Evolutionary conservation across 345 rosid genomes (phyloP).

Genomic region (Citrus sp.): DNA sequence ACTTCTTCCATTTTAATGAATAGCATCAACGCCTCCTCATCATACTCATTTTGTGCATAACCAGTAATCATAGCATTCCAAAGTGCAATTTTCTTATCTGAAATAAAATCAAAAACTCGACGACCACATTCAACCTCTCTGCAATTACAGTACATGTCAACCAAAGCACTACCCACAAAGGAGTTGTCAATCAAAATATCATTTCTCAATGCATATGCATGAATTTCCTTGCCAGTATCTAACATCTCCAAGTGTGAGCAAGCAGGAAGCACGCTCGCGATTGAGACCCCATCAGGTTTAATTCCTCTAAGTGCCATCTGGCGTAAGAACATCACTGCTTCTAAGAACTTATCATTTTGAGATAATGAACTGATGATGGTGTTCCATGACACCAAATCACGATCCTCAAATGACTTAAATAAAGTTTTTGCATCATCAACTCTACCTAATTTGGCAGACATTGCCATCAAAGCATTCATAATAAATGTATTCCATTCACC

Average conservation of each 20-base stretch:
- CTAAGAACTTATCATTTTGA: slow-evolving; percentile 58
- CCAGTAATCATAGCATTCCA: slow-evolving; percentile 98
- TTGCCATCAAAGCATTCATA: slow-evolving; percentile 69
- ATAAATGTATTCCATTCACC: slow-evolving; percentile 62
- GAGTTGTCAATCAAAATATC: slow-evolving; percentile 60
- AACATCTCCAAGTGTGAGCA: slow-evolving; percentile 72
- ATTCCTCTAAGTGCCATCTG: slow-evolving; percentile 57
- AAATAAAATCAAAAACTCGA: slow-evolving; percentile 50
- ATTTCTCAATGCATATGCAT: slow-evolving; percentile 73
- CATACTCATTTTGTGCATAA: slow-evolving; percentile 67
- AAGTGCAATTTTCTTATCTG: slow-evolving; percentile 46
- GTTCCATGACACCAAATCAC: slow-evolving; percentile 88
- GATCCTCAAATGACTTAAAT: slow-evolving; percentile 49
- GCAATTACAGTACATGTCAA: slow-evolving; percentile 94
- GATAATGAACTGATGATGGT: slow-evolving; percentile 63
- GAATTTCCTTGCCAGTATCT: slow-evolving; percentile 69
- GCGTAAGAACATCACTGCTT: slow-evolving; percentile 49
- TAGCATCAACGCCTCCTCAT: slow-evolving; percentile 60
- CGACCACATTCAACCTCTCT: slow-evolving; percentile 57
- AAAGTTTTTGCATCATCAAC: slow-evolving; percentile 38
- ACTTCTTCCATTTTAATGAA: slow-evolving; percentile 68
- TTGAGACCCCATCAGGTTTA: slow-evolving; percentile 71
- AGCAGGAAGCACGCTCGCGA: slow-evolving; percentile 84
- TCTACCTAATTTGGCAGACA: slow-evolving; percentile 73
- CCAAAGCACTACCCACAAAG: slow-evolving; percentile 84